Percentiles rank a stretch among this genome's conserved stretches.
Conservation (phyloP, 768 basidiomycete genomes). For the Kockovaella imperatae region DNA sequence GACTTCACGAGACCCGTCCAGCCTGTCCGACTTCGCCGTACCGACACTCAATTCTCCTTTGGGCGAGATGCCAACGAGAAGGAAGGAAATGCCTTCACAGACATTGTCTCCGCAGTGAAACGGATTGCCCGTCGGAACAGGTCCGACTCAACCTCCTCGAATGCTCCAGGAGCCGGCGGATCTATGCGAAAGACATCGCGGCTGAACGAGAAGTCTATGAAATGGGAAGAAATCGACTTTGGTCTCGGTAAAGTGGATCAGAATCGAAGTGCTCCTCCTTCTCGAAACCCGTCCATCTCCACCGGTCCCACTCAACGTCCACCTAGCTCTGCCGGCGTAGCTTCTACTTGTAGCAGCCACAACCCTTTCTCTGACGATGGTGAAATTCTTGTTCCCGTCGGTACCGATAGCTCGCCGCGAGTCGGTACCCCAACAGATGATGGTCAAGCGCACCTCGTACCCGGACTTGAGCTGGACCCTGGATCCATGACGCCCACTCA, state of each 20-base stretch:
- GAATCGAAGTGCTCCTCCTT: slow-evolving; percentile 6
- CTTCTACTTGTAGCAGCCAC: neutral
- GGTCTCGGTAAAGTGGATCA: slow-evolving; percentile 42
- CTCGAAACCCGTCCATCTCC: neutral
- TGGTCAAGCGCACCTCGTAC: slow-evolving; percentile 20
- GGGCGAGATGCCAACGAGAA: slow-evolving; percentile 35
- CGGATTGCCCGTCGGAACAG: slow-evolving; percentile 4
- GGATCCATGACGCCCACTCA: slow-evolving; percentile 22
- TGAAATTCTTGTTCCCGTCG: slow-evolving; percentile 5
- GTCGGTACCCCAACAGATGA: slow-evolving; percentile 19
- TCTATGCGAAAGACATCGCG: neutral
- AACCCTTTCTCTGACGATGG: neutral
- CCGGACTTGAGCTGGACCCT: slow-evolving; percentile 26
- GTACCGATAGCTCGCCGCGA: slow-evolving; percentile 10
- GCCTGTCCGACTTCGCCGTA: slow-evolving; percentile 3
- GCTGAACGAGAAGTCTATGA: slow-evolving; percentile 20
- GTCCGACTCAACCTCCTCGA: slow-evolving; percentile 2
- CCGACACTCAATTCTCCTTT: slow-evolving; percentile 23
- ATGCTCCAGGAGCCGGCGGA: slow-evolving; percentile 3
- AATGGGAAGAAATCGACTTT: slow-evolving; percentile 46
- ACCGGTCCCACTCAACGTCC: neutral
- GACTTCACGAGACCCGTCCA: slow-evolving; percentile 8
- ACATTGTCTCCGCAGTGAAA: slow-evolving; percentile 10
- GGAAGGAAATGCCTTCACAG: slow-evolving; percentile 19
- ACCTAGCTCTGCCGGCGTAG: slow-evolving; percentile 1